Percentiles rank a stretch among this genome's conserved stretches.
These are phyloP conservation scores for Asclepias syriaca DNA, from an alignment of 257 asterid genomes.

Conservation along the genomic window DNA sequence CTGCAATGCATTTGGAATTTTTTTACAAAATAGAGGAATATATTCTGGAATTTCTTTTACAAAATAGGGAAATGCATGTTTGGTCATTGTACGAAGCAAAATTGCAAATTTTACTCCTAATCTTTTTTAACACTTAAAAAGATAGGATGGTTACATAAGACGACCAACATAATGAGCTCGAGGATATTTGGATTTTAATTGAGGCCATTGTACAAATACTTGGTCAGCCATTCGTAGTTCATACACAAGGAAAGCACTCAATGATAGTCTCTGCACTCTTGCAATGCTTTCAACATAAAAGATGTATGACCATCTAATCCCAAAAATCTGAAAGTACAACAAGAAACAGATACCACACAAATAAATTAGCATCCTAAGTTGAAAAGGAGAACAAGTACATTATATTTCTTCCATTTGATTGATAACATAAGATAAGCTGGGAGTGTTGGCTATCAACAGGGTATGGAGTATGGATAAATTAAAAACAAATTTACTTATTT, in stretches of 20 bases:
- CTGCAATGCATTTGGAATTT: too few species aligned
- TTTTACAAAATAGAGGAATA: too few species aligned
- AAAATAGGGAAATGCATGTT: too few species aligned
- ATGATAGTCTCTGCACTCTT: slow-evolving; percentile 78
- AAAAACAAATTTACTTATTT: too few species aligned
- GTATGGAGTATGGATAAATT: neutral
- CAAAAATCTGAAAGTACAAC: slow-evolving; percentile 49
- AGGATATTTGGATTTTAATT: slow-evolving; percentile 49
- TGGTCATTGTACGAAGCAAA: neutral
- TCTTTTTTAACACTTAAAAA: neutral
- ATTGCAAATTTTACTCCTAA: neutral
- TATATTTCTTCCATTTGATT: neutral
- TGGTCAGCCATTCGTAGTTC: slow-evolving; percentile 78
- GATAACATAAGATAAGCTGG: neutral
- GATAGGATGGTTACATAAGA: slow-evolving; percentile 49
- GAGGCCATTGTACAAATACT: slow-evolving; percentile 92
- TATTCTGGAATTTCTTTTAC: too few species aligned
- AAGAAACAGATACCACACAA: neutral
- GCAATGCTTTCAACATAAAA: slow-evolving; percentile 96
- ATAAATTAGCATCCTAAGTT: slow-evolving; percentile 5
- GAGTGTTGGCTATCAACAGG: neutral
- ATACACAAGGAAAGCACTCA: slow-evolving; percentile 81
- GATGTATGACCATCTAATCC: slow-evolving; percentile 79
- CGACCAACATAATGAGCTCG: slow-evolving; percentile 60
- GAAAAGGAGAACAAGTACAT: neutral